Conservation (phyloP, 768 basidiomycete genomes). For the Naganishia kalamii region DNA sequence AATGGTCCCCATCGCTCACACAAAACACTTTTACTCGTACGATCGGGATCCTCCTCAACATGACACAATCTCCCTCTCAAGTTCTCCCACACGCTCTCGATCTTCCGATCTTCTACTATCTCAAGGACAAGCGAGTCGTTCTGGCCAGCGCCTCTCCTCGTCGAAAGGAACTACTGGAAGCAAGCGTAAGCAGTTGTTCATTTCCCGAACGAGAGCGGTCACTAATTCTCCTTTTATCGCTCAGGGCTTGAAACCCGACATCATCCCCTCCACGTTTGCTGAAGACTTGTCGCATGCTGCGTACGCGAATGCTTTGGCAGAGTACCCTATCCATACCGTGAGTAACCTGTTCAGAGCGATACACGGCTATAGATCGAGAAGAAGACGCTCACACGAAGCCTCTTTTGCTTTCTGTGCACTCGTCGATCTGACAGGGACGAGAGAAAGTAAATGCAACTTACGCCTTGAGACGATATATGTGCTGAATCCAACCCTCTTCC, state of each 20-base stretch:
- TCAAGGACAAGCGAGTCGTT: conserved; percentile 69
- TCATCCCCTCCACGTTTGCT: conserved; percentile 69
- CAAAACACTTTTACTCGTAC: neutral
- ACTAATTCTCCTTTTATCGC: no score
- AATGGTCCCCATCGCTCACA: neutral
- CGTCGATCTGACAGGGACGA: conserved; percentile 21
- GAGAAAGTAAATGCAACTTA: conserved; percentile 52
- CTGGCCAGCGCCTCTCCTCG: conserved; percentile 82
- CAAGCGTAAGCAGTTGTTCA: conserved; percentile 61
- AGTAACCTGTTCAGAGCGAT: no score
- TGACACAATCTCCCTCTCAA: conserved; percentile 26
- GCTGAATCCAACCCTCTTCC: no score
- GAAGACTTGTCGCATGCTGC: conserved; percentile 65
- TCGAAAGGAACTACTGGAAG: conserved; percentile 71
- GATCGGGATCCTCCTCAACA: neutral
- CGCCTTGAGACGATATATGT: no score
- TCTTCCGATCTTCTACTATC: conserved; percentile 53
- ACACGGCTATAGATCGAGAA: no score
- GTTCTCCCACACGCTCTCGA: conserved; percentile 40
- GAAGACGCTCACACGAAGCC: no score
- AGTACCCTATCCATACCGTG: conserved; percentile 71
- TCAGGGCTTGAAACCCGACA: conserved; percentile 63
- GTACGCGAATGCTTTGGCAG: conserved; percentile 63
- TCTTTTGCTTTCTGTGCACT: neutral
- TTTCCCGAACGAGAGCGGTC: no score